These are phyloP conservation scores for Vitis hybrid DNA, from an alignment of 177 flowering plant genomes.

Conservation along the genomic window DNA sequence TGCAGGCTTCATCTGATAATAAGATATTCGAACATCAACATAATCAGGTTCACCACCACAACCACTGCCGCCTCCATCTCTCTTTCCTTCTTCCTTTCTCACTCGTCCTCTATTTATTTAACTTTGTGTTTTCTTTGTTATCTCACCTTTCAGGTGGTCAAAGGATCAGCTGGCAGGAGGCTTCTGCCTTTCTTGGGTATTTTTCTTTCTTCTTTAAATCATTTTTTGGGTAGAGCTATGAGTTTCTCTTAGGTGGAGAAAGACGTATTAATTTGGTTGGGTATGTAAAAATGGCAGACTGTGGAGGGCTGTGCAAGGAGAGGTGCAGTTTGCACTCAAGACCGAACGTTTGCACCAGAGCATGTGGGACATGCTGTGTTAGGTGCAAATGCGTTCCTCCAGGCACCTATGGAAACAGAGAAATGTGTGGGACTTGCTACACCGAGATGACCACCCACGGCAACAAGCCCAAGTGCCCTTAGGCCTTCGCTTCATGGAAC, in stretches of 20 bases:
- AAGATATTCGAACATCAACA: slow-evolving; percentile 11
- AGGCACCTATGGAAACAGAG: slow-evolving; percentile 58
- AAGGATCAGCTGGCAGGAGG: slow-evolving; percentile 26
- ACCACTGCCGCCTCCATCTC: background rate
- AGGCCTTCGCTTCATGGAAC: background rate
- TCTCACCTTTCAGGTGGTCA: slow-evolving; percentile 14
- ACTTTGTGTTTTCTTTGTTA: too few species aligned
- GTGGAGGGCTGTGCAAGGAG: slow-evolving; percentile 35
- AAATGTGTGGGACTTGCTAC: slow-evolving; percentile 64
- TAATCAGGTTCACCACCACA: slow-evolving; percentile 4
- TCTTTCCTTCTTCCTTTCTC: too few species aligned
- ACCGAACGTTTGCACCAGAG: slow-evolving; percentile 53
- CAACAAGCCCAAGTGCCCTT: slow-evolving; percentile 57
- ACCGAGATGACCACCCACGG: slow-evolving; percentile 67
- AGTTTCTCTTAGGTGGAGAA: background rate
- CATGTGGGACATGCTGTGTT: slow-evolving; percentile 55
- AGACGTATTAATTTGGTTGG: background rate
- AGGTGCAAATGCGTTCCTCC: slow-evolving; percentile 66
- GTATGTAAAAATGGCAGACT: slow-evolving; percentile 28
- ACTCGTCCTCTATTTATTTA: too few species aligned
- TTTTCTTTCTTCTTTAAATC: background rate
- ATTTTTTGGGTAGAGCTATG: too few species aligned
- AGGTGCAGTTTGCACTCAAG: slow-evolving; percentile 59
- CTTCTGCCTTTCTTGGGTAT: slow-evolving; percentile 22
- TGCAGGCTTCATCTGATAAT: slow-evolving; percentile 29